phyloP scores from a whole-genome alignment of 345 rosid genomes.

The Hevea brasiliensis region DNA sequence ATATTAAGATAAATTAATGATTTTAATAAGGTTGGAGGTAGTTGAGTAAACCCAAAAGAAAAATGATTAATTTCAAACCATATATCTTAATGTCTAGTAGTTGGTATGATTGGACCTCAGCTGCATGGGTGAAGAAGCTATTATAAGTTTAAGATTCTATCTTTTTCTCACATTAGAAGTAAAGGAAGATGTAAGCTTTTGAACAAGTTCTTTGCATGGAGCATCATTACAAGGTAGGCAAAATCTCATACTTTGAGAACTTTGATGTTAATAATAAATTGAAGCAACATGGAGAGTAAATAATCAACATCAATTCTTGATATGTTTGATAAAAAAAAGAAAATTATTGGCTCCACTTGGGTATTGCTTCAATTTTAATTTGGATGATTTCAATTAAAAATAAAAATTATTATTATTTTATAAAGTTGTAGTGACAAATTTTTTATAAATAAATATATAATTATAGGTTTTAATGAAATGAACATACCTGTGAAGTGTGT shows the following conservation, averaged over 20 bases:
- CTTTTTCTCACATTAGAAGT: neutral
- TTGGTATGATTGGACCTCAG: conserved; percentile 18
- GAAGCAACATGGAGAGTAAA: neutral
- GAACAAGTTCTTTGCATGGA: neutral
- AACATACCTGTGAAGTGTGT: conserved; percentile 27
- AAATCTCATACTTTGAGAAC: conserved; percentile 1
- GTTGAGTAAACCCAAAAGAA: neutral
- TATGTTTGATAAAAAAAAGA: too few species aligned
- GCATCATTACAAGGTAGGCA: neutral
- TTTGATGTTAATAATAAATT: neutral
- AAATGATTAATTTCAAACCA: neutral
- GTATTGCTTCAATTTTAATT: too few species aligned
- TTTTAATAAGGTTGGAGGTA: neutral
- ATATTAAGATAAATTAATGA: neutral
- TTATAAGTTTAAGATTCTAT: conserved; percentile 5
- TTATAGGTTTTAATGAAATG: too few species aligned
- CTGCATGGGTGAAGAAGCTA: neutral
- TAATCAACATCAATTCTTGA: too few species aligned
- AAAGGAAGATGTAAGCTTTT: neutral
- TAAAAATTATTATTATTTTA: too few species aligned
- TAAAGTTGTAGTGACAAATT: too few species aligned
- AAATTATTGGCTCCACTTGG: too few species aligned
- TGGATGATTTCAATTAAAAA: too few species aligned
- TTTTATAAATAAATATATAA: too few species aligned
- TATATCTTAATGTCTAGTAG: conserved; percentile 9